Conservation (phyloP, 352 stramenopile genomes). For the Globisporangium middletonii region DNA sequence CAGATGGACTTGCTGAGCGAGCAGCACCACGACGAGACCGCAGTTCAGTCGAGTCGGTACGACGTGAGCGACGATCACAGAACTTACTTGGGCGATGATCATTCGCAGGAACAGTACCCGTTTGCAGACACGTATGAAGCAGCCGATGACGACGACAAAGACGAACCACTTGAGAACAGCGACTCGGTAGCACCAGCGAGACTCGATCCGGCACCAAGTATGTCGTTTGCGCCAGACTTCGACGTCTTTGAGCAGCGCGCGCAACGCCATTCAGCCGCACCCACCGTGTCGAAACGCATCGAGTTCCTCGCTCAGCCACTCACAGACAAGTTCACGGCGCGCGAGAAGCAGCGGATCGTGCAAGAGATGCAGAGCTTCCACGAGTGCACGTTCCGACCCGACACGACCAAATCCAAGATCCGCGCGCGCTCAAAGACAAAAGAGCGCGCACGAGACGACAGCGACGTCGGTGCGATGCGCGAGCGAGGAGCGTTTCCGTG, state of each 20-base stretch:
- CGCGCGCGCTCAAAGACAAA: background rate
- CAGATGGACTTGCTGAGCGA: conserved; percentile 21
- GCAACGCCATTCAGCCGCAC: background rate
- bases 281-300: conserved; percentile 20
- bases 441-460: background rate
- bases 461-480: background rate
- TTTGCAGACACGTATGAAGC: too few relatives aligned
- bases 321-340: conserved; percentile 47
- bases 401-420: conserved; percentile 20
- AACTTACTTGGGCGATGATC: too few relatives aligned
- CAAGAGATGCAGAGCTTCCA: conserved; percentile 51
- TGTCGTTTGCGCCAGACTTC: background rate
- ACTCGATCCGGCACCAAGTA: background rate
- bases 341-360: conserved; percentile 53
- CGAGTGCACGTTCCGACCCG: conserved; percentile 69
- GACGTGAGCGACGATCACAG: too few relatives aligned
- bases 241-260: background rate
- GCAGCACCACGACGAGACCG: background rate
- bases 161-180: background rate
- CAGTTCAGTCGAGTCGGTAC: too few relatives aligned
- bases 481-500: conserved; percentile 37
- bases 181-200: too few relatives aligned
- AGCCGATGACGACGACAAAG: too few relatives aligned
- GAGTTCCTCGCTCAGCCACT: conserved; percentile 47
- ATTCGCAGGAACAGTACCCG: too few relatives aligned